phyloP scores from a whole-genome alignment of 1,284 basidiomycete genomes.

The Papiliotrema laurentii region DNA sequence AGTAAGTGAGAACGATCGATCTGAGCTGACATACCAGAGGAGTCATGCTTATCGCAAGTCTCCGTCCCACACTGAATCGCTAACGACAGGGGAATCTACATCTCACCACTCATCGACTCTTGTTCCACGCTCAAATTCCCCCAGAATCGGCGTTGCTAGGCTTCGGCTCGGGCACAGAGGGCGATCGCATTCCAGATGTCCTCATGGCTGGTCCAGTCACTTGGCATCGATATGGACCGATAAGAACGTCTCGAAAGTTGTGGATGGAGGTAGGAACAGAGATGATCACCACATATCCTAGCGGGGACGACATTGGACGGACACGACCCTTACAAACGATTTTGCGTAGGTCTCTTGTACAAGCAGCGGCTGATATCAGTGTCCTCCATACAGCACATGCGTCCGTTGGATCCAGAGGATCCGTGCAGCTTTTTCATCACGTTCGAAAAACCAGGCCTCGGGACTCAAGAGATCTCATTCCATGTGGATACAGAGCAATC shows the following conservation, averaged over 20 bases:
- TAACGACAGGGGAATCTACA: slow-evolving; percentile 57
- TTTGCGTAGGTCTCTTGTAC: slow-evolving; percentile 50
- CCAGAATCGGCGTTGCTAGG: slow-evolving; percentile 38
- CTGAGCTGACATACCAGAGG: slow-evolving; percentile 32
- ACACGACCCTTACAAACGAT: slow-evolving; percentile 56
- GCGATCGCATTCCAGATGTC: slow-evolving; percentile 26
- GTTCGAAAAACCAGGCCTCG: slow-evolving; percentile 38
- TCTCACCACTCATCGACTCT: slow-evolving; percentile 60
- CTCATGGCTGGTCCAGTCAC: slow-evolving; percentile 57
- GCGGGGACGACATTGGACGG: slow-evolving; percentile 56
- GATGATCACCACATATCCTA: slow-evolving; percentile 59
- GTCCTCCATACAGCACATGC: slow-evolving; percentile 46
- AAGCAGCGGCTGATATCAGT: slow-evolving; percentile 11
- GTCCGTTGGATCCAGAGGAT: slow-evolving; percentile 51
- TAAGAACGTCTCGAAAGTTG: slow-evolving; percentile 52
- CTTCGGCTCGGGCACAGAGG: slow-evolving; percentile 7
- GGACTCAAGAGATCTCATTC: slow-evolving; percentile 40
- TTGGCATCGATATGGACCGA: slow-evolving; percentile 50
- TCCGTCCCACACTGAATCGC: slow-evolving; percentile 7
- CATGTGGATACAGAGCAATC: slow-evolving; percentile 61
- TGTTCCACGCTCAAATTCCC: slow-evolving; percentile 63
- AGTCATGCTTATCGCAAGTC: slow-evolving; percentile 53
- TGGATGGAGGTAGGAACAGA: slow-evolving; percentile 63
- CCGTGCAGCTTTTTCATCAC: slow-evolving; percentile 51
- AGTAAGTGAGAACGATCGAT: slow-evolving; percentile 17